Base-by-base conservation (phyloP, 2,329 filamentous ascomycete species). In the Chaetothyriales sp. region DNA sequence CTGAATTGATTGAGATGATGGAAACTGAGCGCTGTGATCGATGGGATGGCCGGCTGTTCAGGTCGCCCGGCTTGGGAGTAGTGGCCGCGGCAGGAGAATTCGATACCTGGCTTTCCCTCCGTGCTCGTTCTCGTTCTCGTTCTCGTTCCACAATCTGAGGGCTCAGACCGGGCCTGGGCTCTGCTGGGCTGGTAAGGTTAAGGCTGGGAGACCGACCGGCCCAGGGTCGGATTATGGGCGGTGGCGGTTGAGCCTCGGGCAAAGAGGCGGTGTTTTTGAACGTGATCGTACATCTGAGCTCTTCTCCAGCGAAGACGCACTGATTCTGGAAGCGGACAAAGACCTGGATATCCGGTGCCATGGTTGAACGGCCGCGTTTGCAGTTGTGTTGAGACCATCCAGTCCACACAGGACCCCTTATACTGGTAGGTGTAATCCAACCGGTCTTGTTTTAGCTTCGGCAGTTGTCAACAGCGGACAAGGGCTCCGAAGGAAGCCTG, bases 271-370 rank as follows among this genome's bases (percentile, higher is more conserved):
- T 77, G 66, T 98, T 98, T 70, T 84, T 90, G 71, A 98, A 98
- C 48, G 86, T 95, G 66, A 98, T 94, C 59, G 83, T 88, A 70
- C 92, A 96, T 70, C 89, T 86, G 63, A 96, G 79, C 64, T 95
- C 84, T 73, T 98, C 92, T 68, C 92, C 92, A 51, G 92, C 86
- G 70, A 96, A 98, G 62, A 98, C 86, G 55, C 86, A 89, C 67
- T 90, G 82, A 65, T 94, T 86, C 66, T 87, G 84, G 85, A 90
- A 98, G 71, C 83, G 82, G 67, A 98, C 86, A 67, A 90, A 95
- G 68, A 95, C 90, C 67, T 89, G 85, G 66, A 98, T 87, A 73
- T 93, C 90, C 69, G 75, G 78, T 65, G 71, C 70, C 66, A 73
- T 72, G 32, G 32, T 39, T 15, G 8, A 5, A 39, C 5, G 32